phyloP scores from a whole-genome alignment of 345 rosid genomes.

The Murraya koenigii region DNA sequence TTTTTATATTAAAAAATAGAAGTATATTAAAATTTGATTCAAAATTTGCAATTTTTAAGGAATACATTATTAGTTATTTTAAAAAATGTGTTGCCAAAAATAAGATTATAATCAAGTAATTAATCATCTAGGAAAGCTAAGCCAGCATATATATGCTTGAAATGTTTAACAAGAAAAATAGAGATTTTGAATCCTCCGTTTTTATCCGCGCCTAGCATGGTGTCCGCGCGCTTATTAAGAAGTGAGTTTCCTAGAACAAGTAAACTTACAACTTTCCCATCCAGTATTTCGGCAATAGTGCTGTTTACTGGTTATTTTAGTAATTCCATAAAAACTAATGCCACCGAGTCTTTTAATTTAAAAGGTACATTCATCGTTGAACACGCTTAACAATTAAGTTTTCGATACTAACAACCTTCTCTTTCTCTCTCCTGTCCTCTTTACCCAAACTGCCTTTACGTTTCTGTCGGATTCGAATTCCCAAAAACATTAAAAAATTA shows the following conservation, averaged over 20 bases:
- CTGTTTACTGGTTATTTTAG: too few relatives aligned
- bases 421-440: not conserved
- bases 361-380: not conserved
- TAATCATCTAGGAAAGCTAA: too few relatives aligned
- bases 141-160: too few relatives aligned
- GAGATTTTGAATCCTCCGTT: too few relatives aligned
- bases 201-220: too few relatives aligned
- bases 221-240: not conserved
- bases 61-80: too few relatives aligned
- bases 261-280: not conserved
- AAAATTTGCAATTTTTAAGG: too few relatives aligned
- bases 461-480: not conserved
- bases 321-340: not conserved
- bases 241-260: not conserved
- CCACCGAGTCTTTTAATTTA: not conserved
- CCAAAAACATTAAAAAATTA: not conserved
- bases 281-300: not conserved
- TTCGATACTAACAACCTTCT: slow-evolving; percentile 1
- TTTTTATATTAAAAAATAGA: too few relatives aligned
- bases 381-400: slow-evolving; percentile 16
- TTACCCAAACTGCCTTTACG: slow-evolving; percentile 14
- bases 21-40: too few relatives aligned
- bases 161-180: too few relatives aligned
- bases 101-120: too few relatives aligned
- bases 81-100: too few relatives aligned